Percentiles rank a stretch among this genome's conserved stretches.
Evolutionary conservation across 1,139 yeast species (phyloP).

Genomic region (Yamadazyma atlantica): DNA sequence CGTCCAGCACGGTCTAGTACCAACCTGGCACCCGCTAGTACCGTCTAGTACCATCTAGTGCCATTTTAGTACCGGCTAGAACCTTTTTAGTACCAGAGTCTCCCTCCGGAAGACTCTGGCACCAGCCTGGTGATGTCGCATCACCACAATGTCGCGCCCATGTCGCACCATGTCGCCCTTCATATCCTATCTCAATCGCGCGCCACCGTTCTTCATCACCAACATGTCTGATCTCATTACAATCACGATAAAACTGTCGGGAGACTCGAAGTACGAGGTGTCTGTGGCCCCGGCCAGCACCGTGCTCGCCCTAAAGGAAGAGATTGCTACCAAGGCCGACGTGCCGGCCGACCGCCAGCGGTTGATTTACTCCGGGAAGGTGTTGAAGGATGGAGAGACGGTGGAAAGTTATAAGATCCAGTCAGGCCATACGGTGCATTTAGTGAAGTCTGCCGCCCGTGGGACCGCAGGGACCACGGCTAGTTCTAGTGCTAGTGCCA

Average conservation of each 20-base stretch:
- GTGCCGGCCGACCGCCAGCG: slow-evolving; percentile 79
- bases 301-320: slow-evolving; percentile 67
- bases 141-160: no score
- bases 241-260: slow-evolving; percentile 50
- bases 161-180: no score
- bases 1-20: no score
- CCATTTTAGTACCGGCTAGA: no score
- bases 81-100: no score
- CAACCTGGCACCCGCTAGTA: no score
- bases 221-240: slow-evolving; percentile 6
- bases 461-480: slow-evolving; percentile 20
- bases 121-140: no score
- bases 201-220: no score
- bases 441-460: slow-evolving; percentile 65
- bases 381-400: slow-evolving; percentile 79
- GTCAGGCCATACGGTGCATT: slow-evolving; percentile 82
- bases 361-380: slow-evolving; percentile 90
- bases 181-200: no score
- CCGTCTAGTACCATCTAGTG: no score
- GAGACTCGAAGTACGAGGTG: slow-evolving; percentile 77
- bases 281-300: slow-evolving; percentile 53
- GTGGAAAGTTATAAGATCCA: slow-evolving; percentile 77
- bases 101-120: no score
- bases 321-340: slow-evolving; percentile 57
- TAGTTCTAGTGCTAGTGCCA: slow-evolving; percentile 13